These are phyloP conservation scores for Camelina sativa DNA, from an alignment of 345 rosid genomes.

Conservation along the genomic window DNA sequence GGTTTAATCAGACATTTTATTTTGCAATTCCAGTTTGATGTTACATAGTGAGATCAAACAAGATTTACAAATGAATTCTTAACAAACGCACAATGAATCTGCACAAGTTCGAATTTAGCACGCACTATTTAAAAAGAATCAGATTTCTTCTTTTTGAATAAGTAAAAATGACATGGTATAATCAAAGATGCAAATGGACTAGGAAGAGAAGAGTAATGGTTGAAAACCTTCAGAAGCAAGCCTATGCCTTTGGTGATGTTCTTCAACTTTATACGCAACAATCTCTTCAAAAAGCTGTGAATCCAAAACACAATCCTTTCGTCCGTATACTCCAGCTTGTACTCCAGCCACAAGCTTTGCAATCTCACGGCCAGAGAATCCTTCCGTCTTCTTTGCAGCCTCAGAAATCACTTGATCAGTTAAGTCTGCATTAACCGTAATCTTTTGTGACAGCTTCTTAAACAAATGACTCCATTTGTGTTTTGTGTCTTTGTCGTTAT, in stretches of 20 bases:
- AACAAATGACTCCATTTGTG: conserved; percentile 51
- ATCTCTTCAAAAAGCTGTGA: conserved; percentile 72
- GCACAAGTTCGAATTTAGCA: too few relatives aligned
- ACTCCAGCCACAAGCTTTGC: conserved; percentile 92
- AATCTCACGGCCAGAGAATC: conserved; percentile 95
- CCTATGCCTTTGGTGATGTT: conserved; percentile 78
- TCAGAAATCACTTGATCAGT: conserved; percentile 68
- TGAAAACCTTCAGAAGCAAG: conserved; percentile 52
- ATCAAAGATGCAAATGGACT: conserved; percentile 29
- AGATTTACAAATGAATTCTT: not conserved
- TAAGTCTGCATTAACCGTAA: conserved; percentile 58
- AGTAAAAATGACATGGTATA: not conserved
- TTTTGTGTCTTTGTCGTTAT: conserved; percentile 41
- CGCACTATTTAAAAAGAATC: too few relatives aligned
- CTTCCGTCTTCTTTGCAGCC: conserved; percentile 84
- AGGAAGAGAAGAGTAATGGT: conserved; percentile 38
- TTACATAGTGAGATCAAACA: not conserved
- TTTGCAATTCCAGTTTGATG: not conserved
- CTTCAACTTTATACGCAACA: conserved; percentile 77
- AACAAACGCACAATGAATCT: too few relatives aligned
- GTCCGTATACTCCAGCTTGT: conserved; percentile 88
- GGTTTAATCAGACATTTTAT: not conserved
- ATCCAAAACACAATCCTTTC: conserved; percentile 71
- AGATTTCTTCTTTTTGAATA: not conserved
- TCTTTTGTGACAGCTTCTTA: conserved; percentile 66